These are phyloP conservation scores for Fusarium caatingaense DNA, from an alignment of 2,329 filamentous ascomycete genomes.

Conservation along the genomic window DNA sequence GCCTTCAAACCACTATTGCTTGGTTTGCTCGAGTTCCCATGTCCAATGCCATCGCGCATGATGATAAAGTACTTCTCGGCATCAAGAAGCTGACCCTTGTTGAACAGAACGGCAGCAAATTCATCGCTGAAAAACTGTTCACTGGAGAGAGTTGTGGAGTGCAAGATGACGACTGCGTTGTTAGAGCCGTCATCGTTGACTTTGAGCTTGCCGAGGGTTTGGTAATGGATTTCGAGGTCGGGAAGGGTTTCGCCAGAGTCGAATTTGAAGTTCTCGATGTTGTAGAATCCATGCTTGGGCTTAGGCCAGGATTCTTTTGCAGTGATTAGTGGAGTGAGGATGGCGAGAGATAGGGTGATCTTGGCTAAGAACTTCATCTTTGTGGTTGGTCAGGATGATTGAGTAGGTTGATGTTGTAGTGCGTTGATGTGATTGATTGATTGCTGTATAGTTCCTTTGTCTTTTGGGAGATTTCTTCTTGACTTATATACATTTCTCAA, in stretches of 20 bases:
- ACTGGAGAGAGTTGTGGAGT: not conserved
- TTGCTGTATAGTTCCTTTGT: too few relatives aligned
- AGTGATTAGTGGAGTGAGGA: fast-evolving
- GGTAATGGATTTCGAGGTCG: slow-evolving; percentile 19
- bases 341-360: fast-evolving
- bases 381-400: fast-evolving
- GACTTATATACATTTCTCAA: not conserved
- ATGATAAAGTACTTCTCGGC: slow-evolving; percentile 23
- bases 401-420: too few relatives aligned
- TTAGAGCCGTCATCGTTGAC: slow-evolving; percentile 10
- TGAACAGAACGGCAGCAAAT: slow-evolving; percentile 16
- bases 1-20: slow-evolving; percentile 15
- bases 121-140: slow-evolving; percentile 20
- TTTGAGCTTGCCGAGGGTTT: slow-evolving; percentile 29
- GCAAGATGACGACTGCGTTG: slow-evolving; percentile 27
- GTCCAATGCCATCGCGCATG: slow-evolving; percentile 24
- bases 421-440: not conserved
- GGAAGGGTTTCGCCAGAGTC: slow-evolving; percentile 8
- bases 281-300: not conserved
- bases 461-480: not conserved
- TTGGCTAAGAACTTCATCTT: not conserved
- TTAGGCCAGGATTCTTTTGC: not conserved
- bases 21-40: slow-evolving; percentile 32
- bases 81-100: slow-evolving; percentile 17
- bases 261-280: slow-evolving; percentile 11